These are phyloP conservation scores for Vigna reflexopilosa DNA, from an alignment of 306 rosid genomes.

Conservation along the genomic window DNA sequence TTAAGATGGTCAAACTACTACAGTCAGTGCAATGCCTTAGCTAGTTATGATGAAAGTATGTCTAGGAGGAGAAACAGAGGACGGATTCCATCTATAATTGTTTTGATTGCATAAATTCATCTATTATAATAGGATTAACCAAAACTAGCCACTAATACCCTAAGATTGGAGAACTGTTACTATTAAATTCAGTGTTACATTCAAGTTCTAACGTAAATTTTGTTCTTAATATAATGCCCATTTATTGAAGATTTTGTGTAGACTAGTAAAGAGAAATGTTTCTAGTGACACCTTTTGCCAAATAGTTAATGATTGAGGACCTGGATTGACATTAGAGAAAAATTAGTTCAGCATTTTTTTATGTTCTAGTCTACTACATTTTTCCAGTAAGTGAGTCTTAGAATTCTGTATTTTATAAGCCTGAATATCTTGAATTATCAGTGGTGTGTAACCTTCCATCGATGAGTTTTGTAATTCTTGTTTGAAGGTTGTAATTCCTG, in stretches of 20 bases:
- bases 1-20: constrained; percentile 12
- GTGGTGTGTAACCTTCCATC: background rate
- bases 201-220: background rate
- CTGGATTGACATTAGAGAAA: background rate
- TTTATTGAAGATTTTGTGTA: constrained; percentile 1
- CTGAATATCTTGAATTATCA: constrained; percentile 1
- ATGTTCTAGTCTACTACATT: background rate
- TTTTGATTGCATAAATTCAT: background rate
- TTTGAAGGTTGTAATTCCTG: constrained; percentile 17
- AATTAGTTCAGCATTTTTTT: background rate
- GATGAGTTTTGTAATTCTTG: constrained; percentile 13
- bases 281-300: background rate
- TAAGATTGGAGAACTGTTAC: background rate
- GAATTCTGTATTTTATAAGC: background rate
- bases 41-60: background rate
- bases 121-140: constrained; percentile 6
- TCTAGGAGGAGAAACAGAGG: background rate
- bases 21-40: background rate
- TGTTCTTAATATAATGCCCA: background rate
- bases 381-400: background rate
- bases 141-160: background rate
- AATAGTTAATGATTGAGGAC: background rate
- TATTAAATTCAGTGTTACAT: background rate
- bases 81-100: background rate
- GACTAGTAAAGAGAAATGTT: background rate